Evolutionary conservation across 164 flowering plant genomes (phyloP).

Genomic region (Magnolia officinalis): DNA sequence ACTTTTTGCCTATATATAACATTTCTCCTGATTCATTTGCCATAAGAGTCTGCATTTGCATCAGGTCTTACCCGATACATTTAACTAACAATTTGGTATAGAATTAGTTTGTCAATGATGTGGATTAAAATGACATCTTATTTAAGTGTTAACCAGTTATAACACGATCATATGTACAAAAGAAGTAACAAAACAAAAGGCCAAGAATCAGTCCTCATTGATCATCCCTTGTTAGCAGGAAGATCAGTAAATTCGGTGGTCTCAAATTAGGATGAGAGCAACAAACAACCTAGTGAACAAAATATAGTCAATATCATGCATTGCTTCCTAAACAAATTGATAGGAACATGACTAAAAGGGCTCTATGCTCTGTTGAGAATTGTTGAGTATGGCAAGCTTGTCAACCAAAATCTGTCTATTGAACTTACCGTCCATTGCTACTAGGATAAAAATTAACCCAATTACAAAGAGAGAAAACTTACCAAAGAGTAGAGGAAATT

Average conservation of each 20-base stretch:
- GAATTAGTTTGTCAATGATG: too few relatives aligned
- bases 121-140: too few relatives aligned
- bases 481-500: not conserved
- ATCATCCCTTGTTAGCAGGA: not conserved
- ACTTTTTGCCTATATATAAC: too few relatives aligned
- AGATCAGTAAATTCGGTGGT: not conserved
- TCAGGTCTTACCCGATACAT: too few relatives aligned
- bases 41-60: too few relatives aligned
- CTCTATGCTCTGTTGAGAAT: constrained; percentile 84
- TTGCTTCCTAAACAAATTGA: not conserved
- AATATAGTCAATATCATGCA: not conserved
- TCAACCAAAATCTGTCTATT: constrained; percentile 85
- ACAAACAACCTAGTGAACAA: not conserved
- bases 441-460: constrained; percentile 9
- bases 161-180: too few relatives aligned
- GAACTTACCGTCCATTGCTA: constrained; percentile 70
- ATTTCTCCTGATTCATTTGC: too few relatives aligned
- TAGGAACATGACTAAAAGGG: constrained; percentile 36
- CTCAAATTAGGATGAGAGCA: not conserved
- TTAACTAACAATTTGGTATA: too few relatives aligned
- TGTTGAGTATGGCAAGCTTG: constrained; percentile 81
- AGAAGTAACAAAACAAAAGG: too few relatives aligned
- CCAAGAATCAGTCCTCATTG: not conserved
- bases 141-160: too few relatives aligned
- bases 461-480: constrained; percentile 16